phyloP scores from a whole-genome alignment of 176 grass and related monocot genomes.

The Carex littledalei region DNA sequence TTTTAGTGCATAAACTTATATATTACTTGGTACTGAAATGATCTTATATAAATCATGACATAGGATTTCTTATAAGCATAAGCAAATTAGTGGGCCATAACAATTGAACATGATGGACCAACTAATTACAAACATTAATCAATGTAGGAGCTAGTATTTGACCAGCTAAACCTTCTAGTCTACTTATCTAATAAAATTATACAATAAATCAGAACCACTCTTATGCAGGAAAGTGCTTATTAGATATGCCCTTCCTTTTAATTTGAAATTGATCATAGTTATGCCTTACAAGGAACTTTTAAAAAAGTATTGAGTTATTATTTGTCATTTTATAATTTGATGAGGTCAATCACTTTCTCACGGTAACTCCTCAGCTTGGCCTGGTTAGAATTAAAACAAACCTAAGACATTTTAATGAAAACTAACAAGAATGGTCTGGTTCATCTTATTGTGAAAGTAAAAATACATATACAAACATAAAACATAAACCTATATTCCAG shows the following conservation, averaged over 20 bases:
- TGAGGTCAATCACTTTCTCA: too few relatives aligned
- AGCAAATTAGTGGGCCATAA: neutral
- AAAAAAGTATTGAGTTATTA: neutral
- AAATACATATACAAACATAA: neutral
- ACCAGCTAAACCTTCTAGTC: neutral
- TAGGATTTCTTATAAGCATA: neutral
- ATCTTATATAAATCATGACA: neutral
- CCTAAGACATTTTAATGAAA: neutral
- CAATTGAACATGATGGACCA: neutral
- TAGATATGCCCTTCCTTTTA: neutral
- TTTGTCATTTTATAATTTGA: neutral
- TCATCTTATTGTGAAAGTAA: neutral
- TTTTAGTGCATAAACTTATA: neutral
- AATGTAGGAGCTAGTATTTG: neutral
- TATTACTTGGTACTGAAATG: neutral
- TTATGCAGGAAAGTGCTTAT: neutral
- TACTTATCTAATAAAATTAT: neutral
- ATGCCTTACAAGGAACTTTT: neutral
- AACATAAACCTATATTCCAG: neutral
- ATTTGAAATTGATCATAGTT: neutral
- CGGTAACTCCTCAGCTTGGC: too few relatives aligned
- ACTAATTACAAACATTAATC: neutral
- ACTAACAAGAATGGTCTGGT: neutral
- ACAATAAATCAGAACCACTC: neutral
- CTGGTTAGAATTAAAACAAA: too few relatives aligned